These are phyloP conservation scores for Leishmania mexicana DNA, from an alignment of 208 protist species.

Conservation along the genomic window DNA sequence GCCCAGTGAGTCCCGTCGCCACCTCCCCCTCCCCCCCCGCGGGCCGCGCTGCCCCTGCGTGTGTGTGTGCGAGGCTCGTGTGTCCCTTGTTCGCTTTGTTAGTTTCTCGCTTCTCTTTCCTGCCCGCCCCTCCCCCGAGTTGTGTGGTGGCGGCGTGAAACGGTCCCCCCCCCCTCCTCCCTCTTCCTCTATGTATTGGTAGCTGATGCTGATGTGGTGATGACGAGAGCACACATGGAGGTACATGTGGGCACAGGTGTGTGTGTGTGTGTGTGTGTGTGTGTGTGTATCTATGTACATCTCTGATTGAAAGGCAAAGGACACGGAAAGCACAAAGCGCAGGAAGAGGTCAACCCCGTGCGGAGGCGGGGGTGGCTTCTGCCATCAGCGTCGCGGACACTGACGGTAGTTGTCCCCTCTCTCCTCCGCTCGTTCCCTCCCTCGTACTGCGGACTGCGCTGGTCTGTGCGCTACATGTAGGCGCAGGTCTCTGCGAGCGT, in stretches of 20 bases:
- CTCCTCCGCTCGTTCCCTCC: neutral
- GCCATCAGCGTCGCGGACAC: neutral
- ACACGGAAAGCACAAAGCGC: neutral
- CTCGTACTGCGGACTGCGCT: neutral
- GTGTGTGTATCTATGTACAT: conserved; percentile 11
- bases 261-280: conserved; percentile 9
- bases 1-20: conserved; percentile 12
- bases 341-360: neutral
- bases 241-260: neutral
- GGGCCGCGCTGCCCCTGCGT: neutral
- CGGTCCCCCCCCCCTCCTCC: neutral
- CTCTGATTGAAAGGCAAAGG: neutral
- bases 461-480: neutral
- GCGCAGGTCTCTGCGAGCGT: neutral
- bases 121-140: neutral
- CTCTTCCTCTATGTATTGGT: neutral
- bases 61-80: neutral
- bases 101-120: neutral
- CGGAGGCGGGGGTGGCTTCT: neutral
- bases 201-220: neutral
- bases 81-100: neutral
- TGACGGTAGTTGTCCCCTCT: neutral
- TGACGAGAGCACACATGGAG: neutral
- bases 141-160: neutral
- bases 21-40: neutral